These are phyloP conservation scores for Volvox carteri DNA, from an alignment of 163 green algal species.

Conservation along the genomic window DNA sequence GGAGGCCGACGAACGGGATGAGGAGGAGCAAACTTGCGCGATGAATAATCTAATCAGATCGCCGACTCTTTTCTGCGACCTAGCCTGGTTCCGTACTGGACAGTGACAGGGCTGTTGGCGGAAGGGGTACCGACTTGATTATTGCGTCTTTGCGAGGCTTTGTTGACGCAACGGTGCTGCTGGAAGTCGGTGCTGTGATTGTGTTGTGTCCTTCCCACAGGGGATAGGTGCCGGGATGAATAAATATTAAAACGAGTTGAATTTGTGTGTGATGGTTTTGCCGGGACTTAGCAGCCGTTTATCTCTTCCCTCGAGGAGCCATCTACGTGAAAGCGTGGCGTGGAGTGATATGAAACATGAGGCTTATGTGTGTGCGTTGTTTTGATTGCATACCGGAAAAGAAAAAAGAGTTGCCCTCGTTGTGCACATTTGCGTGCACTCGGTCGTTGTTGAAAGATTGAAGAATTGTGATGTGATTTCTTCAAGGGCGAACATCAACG, in stretches of 20 bases:
- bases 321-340: no score
- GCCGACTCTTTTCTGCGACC: slow-evolving; percentile 6
- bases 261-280: slow-evolving; percentile 10
- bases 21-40: no score
- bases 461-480: no score
- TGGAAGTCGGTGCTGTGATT: slow-evolving; percentile 51
- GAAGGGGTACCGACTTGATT: slow-evolving; percentile 23
- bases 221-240: neutral
- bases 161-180: slow-evolving; percentile 30
- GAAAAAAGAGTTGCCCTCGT: no score
- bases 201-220: neutral
- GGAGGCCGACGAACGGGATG: no score
- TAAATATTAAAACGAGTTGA: neutral
- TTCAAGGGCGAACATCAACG: no score
- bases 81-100: neutral
- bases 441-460: no score
- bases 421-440: no score
- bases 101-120: slow-evolving; percentile 47
- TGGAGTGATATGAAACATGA: no score
- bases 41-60: neutral
- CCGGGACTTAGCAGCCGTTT: slow-evolving; percentile 31
- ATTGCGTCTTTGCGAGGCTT: slow-evolving; percentile 41
- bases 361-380: no score
- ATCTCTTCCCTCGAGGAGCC: slow-evolving; percentile 33
- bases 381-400: no score